Evolutionary conservation across 176 grass and related monocot species (phyloP), one percentile per base, ranked within the genome.

Genomic region (Rhynchospora tenuis): DNA sequence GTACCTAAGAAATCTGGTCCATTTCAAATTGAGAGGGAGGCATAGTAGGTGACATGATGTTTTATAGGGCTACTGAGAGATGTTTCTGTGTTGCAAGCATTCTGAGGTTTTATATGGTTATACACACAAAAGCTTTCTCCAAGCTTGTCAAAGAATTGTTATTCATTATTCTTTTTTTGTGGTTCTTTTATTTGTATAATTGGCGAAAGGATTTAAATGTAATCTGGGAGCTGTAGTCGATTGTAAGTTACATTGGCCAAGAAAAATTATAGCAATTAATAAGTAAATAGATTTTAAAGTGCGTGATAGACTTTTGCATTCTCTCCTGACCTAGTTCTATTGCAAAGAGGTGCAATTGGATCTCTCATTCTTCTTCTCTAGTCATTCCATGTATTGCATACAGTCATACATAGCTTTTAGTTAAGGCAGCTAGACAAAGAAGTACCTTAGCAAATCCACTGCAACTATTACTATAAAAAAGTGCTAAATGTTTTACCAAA

Each of bases 181-280:
- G 10, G 9, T 82, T 80, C 43, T 47, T 82, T 68, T 6, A 28
- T 67, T 52, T 82, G 45, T 80, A 80, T 80, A 44, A 80, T 61
- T 17, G 28, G 56, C 27, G 78, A 80, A 78, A 80, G 78, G 58
- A 60, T 68, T 82, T 82, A 82, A 61, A 65, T 82, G 42, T 82
- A 64, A 81, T 59, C 19, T 81, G 58, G 57, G 33, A 81, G 78
- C 9, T 46, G 55, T 59, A 81, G 63, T 50, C 50, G 59, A 51
- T 23, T 82, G 80, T 82, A 67, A 82, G 67, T 67, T 63, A 82
- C 45, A 38, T 28, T 68, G 61, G 61, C 73, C 73, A 77, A 82
- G 52, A 5, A 74, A 67, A 68, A 28, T 64, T 26, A 82, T 82
- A 46, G 42, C 19, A 66, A 51, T 47, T 38, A 38, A 38, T 82